Conservation (phyloP, 306 rosid genomes). For the Medicago ruthenica region DNA sequence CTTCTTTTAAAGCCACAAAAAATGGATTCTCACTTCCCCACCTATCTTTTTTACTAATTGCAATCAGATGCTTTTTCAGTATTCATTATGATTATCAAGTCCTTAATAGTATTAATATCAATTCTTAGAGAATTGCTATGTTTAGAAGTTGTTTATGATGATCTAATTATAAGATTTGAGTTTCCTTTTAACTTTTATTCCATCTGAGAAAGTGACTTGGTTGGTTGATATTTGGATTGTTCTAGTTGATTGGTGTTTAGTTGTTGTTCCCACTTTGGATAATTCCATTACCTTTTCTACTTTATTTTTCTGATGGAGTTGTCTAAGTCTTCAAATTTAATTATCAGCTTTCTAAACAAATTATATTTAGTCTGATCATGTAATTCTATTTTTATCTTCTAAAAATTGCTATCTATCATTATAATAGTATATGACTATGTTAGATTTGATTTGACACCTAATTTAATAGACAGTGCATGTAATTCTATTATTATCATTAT, state of each 20-base stretch:
- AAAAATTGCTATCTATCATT: constrained; percentile 25
- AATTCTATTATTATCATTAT: background rate
- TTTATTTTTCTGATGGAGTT: constrained; percentile 31
- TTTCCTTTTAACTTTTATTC: constrained; percentile 40
- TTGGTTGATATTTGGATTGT: constrained; percentile 47
- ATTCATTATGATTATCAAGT: constrained; percentile 42
- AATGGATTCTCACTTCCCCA: constrained; percentile 91
- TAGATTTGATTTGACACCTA: constrained; percentile 36
- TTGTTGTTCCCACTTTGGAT: constrained; percentile 44
- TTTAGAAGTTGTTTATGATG: constrained; percentile 48
- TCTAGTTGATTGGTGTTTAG: constrained; percentile 41
- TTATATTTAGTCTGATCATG: constrained; percentile 36
- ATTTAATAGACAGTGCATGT: constrained; percentile 27
- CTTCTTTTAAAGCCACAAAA: constrained; percentile 80
- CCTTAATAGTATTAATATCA: constrained; percentile 38
- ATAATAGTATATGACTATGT: constrained; percentile 15
- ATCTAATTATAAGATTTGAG: constrained; percentile 36
- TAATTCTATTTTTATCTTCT: constrained; percentile 18
- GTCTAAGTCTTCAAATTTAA: constrained; percentile 30
- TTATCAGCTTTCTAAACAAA: constrained; percentile 24
- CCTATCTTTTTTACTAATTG: constrained; percentile 58
- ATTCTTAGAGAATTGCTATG: constrained; percentile 45
- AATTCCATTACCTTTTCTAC: constrained; percentile 38
- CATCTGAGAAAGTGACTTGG: constrained; percentile 41
- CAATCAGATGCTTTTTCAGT: constrained; percentile 62